phyloP scores from a whole-genome alignment of 768 basidiomycete genomes.

The Termitomyces titanicus region DNA sequence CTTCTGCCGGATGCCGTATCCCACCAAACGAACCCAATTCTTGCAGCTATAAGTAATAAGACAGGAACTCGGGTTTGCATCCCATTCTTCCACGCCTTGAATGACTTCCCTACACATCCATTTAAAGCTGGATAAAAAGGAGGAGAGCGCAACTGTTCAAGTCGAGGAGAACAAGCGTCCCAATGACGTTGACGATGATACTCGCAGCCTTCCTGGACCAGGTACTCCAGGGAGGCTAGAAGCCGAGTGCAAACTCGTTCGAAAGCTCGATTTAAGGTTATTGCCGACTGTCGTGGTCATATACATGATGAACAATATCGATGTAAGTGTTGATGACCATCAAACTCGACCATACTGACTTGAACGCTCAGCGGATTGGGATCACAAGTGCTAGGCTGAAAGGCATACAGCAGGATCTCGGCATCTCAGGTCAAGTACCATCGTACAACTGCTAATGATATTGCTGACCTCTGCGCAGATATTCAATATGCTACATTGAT shows the following conservation, averaged over 20 bases:
- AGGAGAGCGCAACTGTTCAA: no score
- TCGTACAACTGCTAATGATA: no score
- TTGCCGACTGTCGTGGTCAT: conserved; percentile 56
- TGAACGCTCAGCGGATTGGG: conserved; percentile 34
- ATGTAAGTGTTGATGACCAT: conserved; percentile 33
- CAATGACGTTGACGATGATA: no score
- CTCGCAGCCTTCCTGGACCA: conserved; percentile 4
- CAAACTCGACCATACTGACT: background rate
- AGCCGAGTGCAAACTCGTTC: conserved; percentile 42
- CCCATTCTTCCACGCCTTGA: background rate
- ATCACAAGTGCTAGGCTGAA: conserved; percentile 46
- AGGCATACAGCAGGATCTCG: conserved; percentile 45
- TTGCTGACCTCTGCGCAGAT: conserved; percentile 27
- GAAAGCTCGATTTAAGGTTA: conserved; percentile 52
- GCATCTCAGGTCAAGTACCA: conserved; percentile 33
- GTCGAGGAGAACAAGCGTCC: no score
- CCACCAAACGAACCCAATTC: background rate
- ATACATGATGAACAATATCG: conserved; percentile 66
- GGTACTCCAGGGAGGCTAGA: conserved; percentile 26
- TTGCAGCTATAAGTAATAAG: conserved; percentile 2
- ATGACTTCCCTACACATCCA: no score
- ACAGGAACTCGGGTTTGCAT: background rate
- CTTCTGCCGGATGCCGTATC: background rate
- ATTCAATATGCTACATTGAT: conserved; percentile 53
- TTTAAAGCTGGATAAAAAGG: no score